Percentiles rank a stretch among this genome's conserved stretches.
These are phyloP conservation scores for Rhodotorula paludigena DNA, from an alignment of 768 basidiomycete species.

Conservation along the genomic window DNA sequence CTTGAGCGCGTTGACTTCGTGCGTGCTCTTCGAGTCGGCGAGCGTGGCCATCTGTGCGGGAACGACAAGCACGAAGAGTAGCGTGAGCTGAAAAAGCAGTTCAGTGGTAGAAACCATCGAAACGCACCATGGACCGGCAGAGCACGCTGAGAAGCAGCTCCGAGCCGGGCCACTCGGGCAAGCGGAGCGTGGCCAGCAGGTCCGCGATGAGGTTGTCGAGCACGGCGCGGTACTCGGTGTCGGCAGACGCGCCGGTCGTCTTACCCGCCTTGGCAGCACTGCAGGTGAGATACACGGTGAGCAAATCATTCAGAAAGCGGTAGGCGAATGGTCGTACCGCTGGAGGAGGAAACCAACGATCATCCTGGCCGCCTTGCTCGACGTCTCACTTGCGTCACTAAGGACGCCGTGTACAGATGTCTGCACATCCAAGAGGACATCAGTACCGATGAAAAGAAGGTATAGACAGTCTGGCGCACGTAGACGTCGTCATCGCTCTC, in stretches of 20 bases:
- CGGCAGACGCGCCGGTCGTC: slow-evolving; percentile 82
- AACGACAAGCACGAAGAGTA: background rate
- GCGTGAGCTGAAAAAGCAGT: background rate
- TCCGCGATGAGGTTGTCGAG: slow-evolving; percentile 88
- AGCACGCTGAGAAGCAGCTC: slow-evolving; percentile 71
- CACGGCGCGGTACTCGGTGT: slow-evolving; percentile 86
- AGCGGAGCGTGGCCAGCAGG: slow-evolving; percentile 76
- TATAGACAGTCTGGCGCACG: background rate
- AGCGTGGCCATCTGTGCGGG: slow-evolving; percentile 65
- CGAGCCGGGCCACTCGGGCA: slow-evolving; percentile 98
- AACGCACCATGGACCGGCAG: slow-evolving; percentile 74
- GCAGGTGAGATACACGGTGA: background rate
- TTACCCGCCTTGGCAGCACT: slow-evolving; percentile 64
- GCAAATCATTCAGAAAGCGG: background rate
- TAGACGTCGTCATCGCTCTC: slow-evolving; percentile 16
- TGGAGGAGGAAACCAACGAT: slow-evolving; percentile 73
- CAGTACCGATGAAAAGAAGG: too few relatives aligned
- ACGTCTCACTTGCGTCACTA: slow-evolving; percentile 66
- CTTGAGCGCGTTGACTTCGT: slow-evolving; percentile 78
- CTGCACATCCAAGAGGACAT: background rate
- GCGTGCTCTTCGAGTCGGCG: slow-evolving; percentile 68
- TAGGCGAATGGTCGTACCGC: slow-evolving; percentile 48
- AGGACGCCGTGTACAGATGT: slow-evolving; percentile 7
- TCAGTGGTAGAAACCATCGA: background rate
- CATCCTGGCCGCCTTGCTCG: slow-evolving; percentile 75